A percentile compares a stretch with the other conserved stretches of the same genome.
These are phyloP conservation scores for Zizania palustris DNA, from an alignment of 202 grass and related monocot genomes.

Conservation along the genomic window DNA sequence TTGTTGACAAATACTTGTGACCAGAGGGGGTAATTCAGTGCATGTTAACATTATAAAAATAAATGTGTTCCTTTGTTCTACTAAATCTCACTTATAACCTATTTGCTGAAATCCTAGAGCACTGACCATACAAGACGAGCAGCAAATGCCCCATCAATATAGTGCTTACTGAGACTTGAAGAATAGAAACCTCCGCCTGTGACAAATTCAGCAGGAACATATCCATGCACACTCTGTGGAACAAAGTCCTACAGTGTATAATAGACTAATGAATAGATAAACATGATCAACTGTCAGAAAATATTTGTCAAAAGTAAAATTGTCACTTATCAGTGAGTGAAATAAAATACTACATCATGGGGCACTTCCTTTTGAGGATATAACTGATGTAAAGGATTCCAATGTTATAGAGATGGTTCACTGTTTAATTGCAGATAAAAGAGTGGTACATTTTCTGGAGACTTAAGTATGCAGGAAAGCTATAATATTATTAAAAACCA, in stretches of 20 bases:
- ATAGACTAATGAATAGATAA: conserved; percentile 34
- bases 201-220: conserved; percentile 77
- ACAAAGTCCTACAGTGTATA: conserved; percentile 67
- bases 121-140: conserved; percentile 65
- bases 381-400: conserved; percentile 2
- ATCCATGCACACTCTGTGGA: conserved; percentile 59
- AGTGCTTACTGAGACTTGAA: conserved; percentile 79
- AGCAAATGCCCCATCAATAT: conserved; percentile 89
- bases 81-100: conserved; percentile 45
- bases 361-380: neutral
- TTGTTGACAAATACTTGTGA: too few relatives aligned
- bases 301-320: conserved; percentile 15
- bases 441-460: neutral
- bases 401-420: conserved; percentile 16
- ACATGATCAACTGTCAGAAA: neutral
- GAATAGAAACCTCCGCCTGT: conserved; percentile 85
- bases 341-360: neutral
- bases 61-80: conserved; percentile 27
- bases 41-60: neutral
- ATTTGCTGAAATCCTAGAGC: conserved; percentile 36
- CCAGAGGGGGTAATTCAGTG: neutral
- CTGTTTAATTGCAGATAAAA: conserved; percentile 10
- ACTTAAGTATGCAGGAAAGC: neutral
- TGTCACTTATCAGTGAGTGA: neutral
- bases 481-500: conserved; percentile 27